Percentiles rank a stretch among this genome's conserved stretches.
phyloP scores from a whole-genome alignment of 2,329 filamentous ascomycete species.

The Sporothrix luriei region DNA sequence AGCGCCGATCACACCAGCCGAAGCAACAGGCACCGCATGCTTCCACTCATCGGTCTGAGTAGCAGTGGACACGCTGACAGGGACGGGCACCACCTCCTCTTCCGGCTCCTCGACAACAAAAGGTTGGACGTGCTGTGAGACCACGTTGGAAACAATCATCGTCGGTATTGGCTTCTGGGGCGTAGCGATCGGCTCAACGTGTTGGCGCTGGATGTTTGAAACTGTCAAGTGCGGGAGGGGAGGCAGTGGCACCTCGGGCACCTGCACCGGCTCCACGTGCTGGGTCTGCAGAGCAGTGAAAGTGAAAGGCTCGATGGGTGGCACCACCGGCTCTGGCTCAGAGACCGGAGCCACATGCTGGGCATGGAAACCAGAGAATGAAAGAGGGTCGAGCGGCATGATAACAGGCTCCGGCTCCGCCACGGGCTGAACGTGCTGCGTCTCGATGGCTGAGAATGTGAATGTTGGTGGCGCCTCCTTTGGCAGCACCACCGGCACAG shows the following conservation, averaged over 20 bases:
- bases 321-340: conserved; percentile 37
- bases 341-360: conserved; percentile 39
- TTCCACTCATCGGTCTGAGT: conserved; percentile 36
- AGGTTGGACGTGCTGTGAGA: conserved; percentile 31
- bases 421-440: conserved; percentile 50
- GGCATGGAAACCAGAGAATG: conserved; percentile 40
- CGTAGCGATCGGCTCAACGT: conserved; percentile 39
- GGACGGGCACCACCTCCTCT: neutral
- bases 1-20: conserved; percentile 47
- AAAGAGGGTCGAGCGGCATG: conserved; percentile 27
- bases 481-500: conserved; percentile 29
- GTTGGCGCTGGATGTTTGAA: conserved; percentile 45
- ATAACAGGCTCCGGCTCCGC: conserved; percentile 43
- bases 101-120: conserved; percentile 27
- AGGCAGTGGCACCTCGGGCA: conserved; percentile 34
- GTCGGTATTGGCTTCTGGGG: conserved; percentile 34
- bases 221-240: conserved; percentile 42
- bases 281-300: conserved; percentile 34
- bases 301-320: conserved; percentile 37
- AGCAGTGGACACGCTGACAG: conserved; percentile 11
- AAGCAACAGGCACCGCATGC: conserved; percentile 41
- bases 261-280: conserved; percentile 37
- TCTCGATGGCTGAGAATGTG: conserved; percentile 49
- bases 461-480: conserved; percentile 26
- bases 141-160: conserved; percentile 30